Conservation (phyloP, 305 asterid genomes). For the Fraxinus velutina region DNA sequence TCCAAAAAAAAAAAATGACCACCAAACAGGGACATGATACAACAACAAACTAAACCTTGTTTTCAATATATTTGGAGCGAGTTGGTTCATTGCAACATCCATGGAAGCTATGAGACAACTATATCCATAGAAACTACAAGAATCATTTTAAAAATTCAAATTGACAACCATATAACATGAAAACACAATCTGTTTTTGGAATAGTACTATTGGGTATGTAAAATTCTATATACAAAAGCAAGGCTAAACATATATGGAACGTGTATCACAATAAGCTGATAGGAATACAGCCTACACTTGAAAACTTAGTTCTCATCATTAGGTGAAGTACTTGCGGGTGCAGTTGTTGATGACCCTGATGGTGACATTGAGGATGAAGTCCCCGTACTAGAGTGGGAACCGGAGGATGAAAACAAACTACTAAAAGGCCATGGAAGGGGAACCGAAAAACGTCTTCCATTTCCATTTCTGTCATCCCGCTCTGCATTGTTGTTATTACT, state of each 20-base stretch:
- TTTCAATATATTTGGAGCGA: not conserved
- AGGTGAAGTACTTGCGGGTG: constrained; percentile 33
- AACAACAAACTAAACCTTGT: not conserved
- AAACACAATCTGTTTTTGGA: constrained; percentile 18
- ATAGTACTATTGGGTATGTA: not conserved
- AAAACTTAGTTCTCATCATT: constrained; percentile 37
- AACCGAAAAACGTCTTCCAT: constrained; percentile 48
- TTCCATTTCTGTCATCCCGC: constrained; percentile 36
- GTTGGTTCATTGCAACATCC: not conserved
- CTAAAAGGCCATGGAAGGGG: constrained; percentile 77
- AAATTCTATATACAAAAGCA: constrained; percentile 28
- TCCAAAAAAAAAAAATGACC: not conserved
- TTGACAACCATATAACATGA: not conserved
- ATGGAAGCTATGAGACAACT: not conserved
- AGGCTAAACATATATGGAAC: constrained; percentile 8
- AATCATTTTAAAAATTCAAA: not conserved
- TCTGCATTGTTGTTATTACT: constrained; percentile 11
- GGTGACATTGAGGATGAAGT: constrained; percentile 32
- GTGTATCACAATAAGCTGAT: constrained; percentile 7
- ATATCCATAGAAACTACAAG: not conserved
- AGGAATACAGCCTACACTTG: not conserved
- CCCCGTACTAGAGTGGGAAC: constrained; percentile 36
- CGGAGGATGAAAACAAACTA: constrained; percentile 51
- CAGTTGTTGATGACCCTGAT: constrained; percentile 27
- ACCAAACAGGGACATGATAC: not conserved